Evolutionary conservation across 2,329 filamentous ascomycete species (phyloP).

Genomic region (Aspergillus sp.): DNA sequence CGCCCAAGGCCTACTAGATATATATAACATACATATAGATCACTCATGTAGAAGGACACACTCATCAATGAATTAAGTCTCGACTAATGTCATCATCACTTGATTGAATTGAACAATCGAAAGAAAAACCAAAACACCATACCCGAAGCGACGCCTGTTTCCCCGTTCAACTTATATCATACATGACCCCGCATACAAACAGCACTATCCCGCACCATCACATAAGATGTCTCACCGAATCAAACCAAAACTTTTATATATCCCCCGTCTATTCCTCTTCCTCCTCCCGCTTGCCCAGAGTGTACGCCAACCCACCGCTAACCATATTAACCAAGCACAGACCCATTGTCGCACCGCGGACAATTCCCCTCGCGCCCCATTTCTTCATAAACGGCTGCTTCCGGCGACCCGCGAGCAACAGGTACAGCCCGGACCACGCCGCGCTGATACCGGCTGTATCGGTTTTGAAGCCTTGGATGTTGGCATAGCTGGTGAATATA

Average conservation of each 20-base stretch:
- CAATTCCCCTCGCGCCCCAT: constrained; percentile 46
- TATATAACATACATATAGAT: background rate
- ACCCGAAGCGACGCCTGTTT: constrained; percentile 10
- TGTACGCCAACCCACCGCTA: constrained; percentile 50
- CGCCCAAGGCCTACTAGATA: background rate
- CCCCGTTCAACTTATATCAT: constrained; percentile 4
- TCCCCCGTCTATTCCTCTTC: constrained; percentile 32
- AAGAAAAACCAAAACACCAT: background rate
- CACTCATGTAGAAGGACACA: background rate
- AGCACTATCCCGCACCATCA: too few species aligned
- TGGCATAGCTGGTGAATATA: constrained; percentile 67
- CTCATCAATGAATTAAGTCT: background rate
- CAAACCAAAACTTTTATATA: background rate
- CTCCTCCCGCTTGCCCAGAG: constrained; percentile 44
- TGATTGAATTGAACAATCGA: background rate
- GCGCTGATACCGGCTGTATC: constrained; percentile 65
- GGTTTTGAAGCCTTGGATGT: constrained; percentile 62
- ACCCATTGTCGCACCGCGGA: constrained; percentile 49
- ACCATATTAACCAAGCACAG: constrained; percentile 50
- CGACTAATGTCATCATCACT: too few species aligned
- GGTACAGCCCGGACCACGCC: constrained; percentile 66
- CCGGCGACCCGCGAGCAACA: constrained; percentile 62
- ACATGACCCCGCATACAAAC: background rate
- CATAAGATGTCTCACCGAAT: too few species aligned
- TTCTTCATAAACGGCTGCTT: constrained; percentile 50